Base-by-base conservation (phyloP, 306 rosid genomes). In the Castanea crenata region DNA sequence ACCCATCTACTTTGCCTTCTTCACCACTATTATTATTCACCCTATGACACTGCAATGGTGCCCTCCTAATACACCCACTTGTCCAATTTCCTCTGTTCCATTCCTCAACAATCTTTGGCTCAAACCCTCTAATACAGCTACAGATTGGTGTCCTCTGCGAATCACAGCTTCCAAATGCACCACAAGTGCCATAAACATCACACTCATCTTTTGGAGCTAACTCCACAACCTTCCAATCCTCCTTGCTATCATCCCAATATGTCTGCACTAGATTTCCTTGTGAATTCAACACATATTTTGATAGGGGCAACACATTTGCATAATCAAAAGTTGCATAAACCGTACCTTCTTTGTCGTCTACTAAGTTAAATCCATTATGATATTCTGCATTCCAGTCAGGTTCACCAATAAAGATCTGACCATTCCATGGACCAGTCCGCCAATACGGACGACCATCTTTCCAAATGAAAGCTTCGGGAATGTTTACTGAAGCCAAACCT, bases 361-460 rank as follows among this genome's bases (percentile, higher is more conserved):
- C 73, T 1, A 85, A 55, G 15, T 16, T 55, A 83, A 79, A 80
- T 1, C 87, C 88, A 29, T 18, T 49, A 13, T 80, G 29, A 67
- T 85, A 87, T 31, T 64, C 75, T 6, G 87, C 71, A 13, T 11
- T 1, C 91, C 85, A 77, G 6, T 77, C 54, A 5, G 88, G 87
- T 14, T 81, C 23, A 0, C 91, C 91, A 2, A 82, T 61, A 56
- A 87, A 85, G 4, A 75, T 49, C 35, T 75, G 68, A 59, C 88
- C 82, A 23, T 87, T 85, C 91, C 91, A 87, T 4, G 91, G 88
- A 59, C 88, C 91, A 27, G 73, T 79, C 35, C 91, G 75, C 85
- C 85, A 87, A 70, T 82, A 74, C 0, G 75, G 79, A 3, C 6
- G 61, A 70, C 23, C 41, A 16, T 23, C 80, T 16, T 86, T 83